A percentile compares a stretch with the other conserved stretches of the same genome.
Evolutionary conservation across 495 filamentous ascomycete genomes (phyloP).

Genomic region (Podospora sp.): DNA sequence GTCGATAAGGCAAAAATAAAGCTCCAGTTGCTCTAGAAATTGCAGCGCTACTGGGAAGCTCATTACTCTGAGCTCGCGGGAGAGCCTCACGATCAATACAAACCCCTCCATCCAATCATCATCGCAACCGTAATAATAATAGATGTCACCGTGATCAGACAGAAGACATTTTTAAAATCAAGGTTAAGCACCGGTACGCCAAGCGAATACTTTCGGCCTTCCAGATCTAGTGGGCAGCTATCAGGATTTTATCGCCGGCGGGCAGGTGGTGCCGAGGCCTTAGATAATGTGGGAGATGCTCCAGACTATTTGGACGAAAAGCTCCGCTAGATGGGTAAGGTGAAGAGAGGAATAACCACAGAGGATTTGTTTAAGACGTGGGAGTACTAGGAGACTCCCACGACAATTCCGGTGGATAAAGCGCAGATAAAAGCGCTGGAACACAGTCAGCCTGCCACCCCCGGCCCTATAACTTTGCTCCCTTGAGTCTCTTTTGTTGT

Average conservation of each 20-base stretch:
- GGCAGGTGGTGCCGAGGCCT: conserved; percentile 8
- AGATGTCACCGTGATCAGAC: conserved; percentile 5
- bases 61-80: conserved; percentile 3
- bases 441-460: conserved; percentile 12
- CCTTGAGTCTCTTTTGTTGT: no score
- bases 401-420: conserved; percentile 9
- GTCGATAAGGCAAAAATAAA: conserved; percentile 9
- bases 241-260: conserved; percentile 9
- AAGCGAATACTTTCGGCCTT: conserved; percentile 14
- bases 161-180: conserved; percentile 6
- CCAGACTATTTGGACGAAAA: conserved; percentile 12
- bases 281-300: conserved; percentile 10
- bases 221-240: conserved; percentile 4
- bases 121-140: conserved; percentile 9
- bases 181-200: conserved; percentile 9
- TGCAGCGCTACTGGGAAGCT: not conserved
- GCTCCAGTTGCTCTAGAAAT: not conserved
- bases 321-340: conserved; percentile 5
- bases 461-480: conserved; percentile 4
- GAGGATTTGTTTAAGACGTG: conserved; percentile 8
- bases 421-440: conserved; percentile 9
- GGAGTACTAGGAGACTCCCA: conserved; percentile 11
- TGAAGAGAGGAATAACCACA: conserved; percentile 8
- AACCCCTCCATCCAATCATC: conserved; percentile 1
- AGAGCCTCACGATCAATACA: conserved; percentile 9